phyloP scores from a whole-genome alignment of 2,329 filamentous ascomycete genomes.

The Colletotrichum incanum region DNA sequence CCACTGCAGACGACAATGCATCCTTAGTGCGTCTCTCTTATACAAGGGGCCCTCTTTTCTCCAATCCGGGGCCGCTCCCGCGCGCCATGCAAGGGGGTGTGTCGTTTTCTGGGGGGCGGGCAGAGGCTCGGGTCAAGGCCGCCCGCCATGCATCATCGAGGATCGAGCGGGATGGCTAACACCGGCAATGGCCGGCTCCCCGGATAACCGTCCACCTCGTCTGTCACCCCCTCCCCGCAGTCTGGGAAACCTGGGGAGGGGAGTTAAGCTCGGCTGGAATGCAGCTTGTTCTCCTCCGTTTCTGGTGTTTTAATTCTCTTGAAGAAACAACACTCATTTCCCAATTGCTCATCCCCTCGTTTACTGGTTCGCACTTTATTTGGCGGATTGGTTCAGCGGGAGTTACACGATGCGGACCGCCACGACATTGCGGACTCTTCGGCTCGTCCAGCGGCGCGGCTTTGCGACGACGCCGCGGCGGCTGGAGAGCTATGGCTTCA shows the following conservation, averaged over 20 bases:
- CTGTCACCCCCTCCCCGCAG: conserved; percentile 11
- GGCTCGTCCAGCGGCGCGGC: conserved; percentile 59
- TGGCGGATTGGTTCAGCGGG: conserved; percentile 31
- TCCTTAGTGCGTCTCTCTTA: not conserved
- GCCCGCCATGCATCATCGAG: conserved; percentile 1
- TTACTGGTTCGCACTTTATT: not conserved
- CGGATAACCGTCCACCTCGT: conserved; percentile 42
- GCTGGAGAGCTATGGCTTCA: conserved; percentile 71
- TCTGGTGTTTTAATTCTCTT: not conserved
- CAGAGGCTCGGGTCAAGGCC: conserved; percentile 11
- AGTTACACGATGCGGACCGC: conserved; percentile 24
- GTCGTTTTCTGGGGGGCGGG: not conserved
- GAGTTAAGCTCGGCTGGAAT: conserved; percentile 24
- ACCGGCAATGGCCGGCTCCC: conserved; percentile 57
- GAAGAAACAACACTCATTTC: not conserved
- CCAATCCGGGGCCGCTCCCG: conserved; percentile 30
- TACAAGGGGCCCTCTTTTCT: conserved; percentile 26
- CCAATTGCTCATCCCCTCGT: not conserved
- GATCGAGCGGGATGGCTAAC: conserved; percentile 46
- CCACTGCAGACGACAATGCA: not conserved
- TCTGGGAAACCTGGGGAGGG: conserved; percentile 18
- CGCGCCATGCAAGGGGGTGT: conserved; percentile 29
- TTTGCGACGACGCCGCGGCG: conserved; percentile 66
- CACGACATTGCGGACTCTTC: conserved; percentile 46
- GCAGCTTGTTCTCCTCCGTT: conserved; percentile 2